These are phyloP conservation scores for Saccharomycopsis sp. DNA, from an alignment of 805 yeast genomes.

Conservation along the genomic window DNA sequence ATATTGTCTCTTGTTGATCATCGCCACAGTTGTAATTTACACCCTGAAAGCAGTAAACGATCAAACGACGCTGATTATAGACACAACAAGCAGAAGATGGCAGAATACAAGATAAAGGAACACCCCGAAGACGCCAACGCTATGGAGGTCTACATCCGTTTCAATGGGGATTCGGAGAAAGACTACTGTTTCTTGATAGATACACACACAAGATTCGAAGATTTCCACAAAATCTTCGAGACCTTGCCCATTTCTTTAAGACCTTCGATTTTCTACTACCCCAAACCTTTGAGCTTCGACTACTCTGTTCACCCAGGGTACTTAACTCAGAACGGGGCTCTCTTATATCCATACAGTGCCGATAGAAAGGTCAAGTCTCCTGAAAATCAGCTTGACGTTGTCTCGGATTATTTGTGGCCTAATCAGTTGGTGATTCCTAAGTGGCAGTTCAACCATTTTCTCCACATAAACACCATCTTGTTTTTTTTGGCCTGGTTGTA, in stretches of 20 bases:
- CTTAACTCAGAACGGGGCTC: conserved; percentile 75
- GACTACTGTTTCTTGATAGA: conserved; percentile 85
- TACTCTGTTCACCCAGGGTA: conserved; percentile 68
- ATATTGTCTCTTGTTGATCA: neutral
- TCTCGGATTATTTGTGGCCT: conserved; percentile 70
- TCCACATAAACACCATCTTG: conserved; percentile 33
- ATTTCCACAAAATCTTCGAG: conserved; percentile 54
- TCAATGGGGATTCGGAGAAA: conserved; percentile 77
- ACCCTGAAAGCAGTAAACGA: no score
- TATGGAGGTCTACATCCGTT: conserved; percentile 61
- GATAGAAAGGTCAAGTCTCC: conserved; percentile 28
- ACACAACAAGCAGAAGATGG: neutral
- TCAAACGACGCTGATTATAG: no score
- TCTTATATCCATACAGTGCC: conserved; percentile 61
- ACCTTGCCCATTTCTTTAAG: conserved; percentile 67
- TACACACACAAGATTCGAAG: conserved; percentile 49
- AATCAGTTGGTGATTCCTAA: conserved; percentile 80
- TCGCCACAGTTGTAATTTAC: no score
- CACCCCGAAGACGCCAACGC: conserved; percentile 26
- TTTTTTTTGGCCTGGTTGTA: conserved; percentile 69
- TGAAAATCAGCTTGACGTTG: conserved; percentile 27
- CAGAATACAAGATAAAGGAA: neutral
- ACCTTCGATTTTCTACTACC: conserved; percentile 69
- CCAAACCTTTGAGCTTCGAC: conserved; percentile 56
- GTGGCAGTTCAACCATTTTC: conserved; percentile 47